Evolutionary conservation across 2,329 filamentous ascomycete genomes (phyloP).

Genomic region (Aspergillus cejpii): DNA sequence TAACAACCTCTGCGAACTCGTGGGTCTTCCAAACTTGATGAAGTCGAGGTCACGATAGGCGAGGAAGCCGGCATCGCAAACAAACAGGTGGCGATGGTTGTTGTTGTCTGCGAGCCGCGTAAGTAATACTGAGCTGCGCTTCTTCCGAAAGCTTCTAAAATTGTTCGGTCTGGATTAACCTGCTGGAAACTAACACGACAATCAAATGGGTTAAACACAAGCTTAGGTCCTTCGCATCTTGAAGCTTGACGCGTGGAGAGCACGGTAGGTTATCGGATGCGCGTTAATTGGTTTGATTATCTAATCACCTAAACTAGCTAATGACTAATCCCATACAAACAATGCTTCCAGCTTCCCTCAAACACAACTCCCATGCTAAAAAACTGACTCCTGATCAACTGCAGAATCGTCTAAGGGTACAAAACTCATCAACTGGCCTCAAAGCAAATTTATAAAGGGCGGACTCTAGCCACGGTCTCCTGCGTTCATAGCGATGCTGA

Average conservation of each 20-base stretch:
- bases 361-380: neutral
- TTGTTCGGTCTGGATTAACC: neutral
- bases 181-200: no score
- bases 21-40: neutral
- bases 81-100: neutral
- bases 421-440: neutral
- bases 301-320: constrained; percentile 9
- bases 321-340: neutral
- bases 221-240: constrained; percentile 4
- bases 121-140: neutral
- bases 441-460: neutral
- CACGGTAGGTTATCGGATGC: constrained; percentile 16
- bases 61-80: neutral
- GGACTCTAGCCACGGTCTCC: no score
- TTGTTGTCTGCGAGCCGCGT: neutral
- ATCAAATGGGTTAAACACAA: neutral
- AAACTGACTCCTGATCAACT: neutral
- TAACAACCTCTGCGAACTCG: neutral
- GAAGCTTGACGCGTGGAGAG: constrained; percentile 31
- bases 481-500: neutral
- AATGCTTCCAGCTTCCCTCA: neutral
- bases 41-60: neutral
- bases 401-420: neutral
- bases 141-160: neutral
- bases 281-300: constrained; percentile 12